Conservation (phyloP, 202 grass and related monocot species). For the Cymbopogon flexuosus region DNA sequence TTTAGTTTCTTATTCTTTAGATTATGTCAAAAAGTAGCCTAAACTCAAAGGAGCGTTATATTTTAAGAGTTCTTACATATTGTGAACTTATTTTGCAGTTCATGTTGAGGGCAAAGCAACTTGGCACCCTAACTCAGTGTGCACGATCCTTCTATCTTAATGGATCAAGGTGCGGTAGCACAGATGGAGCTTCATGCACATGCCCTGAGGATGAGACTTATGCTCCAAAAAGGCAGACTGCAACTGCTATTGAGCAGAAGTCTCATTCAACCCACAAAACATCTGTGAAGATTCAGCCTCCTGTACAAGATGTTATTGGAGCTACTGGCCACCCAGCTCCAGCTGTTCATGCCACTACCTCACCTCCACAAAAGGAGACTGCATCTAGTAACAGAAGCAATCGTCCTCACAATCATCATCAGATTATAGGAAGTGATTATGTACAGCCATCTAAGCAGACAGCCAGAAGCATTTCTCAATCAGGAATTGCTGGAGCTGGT, state of each 20-base stretch:
- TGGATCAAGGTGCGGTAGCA: constrained; percentile 65
- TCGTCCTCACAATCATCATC: constrained; percentile 26
- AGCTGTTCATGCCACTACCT: constrained; percentile 35
- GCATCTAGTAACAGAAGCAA: constrained; percentile 31
- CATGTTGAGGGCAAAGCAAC: constrained; percentile 96
- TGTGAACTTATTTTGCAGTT: constrained; percentile 46
- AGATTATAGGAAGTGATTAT: constrained; percentile 35
- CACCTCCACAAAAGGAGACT: constrained; percentile 38
- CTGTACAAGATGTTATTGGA: constrained; percentile 40
- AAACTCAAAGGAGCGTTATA: neutral
- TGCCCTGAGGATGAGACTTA: constrained; percentile 70
- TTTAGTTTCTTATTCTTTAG: neutral
- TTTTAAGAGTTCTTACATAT: constrained; percentile 21
- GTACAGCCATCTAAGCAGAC: constrained; percentile 46
- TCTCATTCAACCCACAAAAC: constrained; percentile 29
- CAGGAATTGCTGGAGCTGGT: constrained; percentile 46
- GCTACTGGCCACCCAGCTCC: constrained; percentile 27
- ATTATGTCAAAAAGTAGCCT: neutral
- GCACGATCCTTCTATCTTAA: constrained; percentile 84
- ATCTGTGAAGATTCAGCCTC: constrained; percentile 37
- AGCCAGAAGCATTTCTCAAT: constrained; percentile 39
- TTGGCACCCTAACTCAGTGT: constrained; percentile 70
- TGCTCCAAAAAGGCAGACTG: constrained; percentile 57
- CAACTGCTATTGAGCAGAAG: constrained; percentile 26
- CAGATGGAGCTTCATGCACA: constrained; percentile 72